These are phyloP conservation scores for Hamigera avellanea DNA, from an alignment of 495 filamentous ascomycete genomes.

Conservation along the genomic window DNA sequence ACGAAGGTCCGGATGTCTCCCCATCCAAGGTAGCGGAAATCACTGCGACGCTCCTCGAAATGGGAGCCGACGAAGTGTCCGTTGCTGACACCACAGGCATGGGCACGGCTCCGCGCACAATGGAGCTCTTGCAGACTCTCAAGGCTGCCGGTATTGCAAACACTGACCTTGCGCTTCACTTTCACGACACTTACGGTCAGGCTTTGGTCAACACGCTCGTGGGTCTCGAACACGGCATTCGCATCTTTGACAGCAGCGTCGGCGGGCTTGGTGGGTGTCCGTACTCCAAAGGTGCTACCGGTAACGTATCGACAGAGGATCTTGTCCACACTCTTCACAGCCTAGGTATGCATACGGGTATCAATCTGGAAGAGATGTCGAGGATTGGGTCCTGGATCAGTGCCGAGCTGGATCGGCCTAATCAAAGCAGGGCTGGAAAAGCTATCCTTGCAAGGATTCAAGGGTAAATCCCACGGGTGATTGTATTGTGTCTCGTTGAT, in stretches of 20 bases:
- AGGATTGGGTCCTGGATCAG: constrained; percentile 88
- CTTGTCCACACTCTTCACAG: constrained; percentile 82
- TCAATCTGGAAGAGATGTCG: constrained; percentile 72
- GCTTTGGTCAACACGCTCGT: constrained; percentile 85
- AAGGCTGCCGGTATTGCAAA: constrained; percentile 63
- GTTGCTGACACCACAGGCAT: constrained; percentile 95
- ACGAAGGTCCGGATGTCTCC: constrained; percentile 74
- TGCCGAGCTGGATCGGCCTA: constrained; percentile 59
- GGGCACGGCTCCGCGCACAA: constrained; percentile 77
- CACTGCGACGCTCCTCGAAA: constrained; percentile 71
- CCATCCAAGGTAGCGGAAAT: constrained; percentile 75
- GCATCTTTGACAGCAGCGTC: constrained; percentile 83
- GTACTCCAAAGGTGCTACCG: constrained; percentile 85
- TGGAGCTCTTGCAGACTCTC: constrained; percentile 58
- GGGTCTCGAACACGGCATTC: constrained; percentile 74
- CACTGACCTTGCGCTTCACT: constrained; percentile 82
- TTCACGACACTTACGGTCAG: constrained; percentile 95
- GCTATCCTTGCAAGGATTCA: constrained; percentile 51
- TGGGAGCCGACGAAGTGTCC: constrained; percentile 91
- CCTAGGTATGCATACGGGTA: constrained; percentile 75
- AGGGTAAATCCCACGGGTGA: not conserved
- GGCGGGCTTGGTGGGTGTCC: constrained; percentile 91
- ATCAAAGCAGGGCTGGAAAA: constrained; percentile 69
- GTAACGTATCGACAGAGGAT: constrained; percentile 92
- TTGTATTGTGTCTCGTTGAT: no score